Evolutionary conservation across 768 basidiomycete genomes (phyloP), one percentile per base, ranked within the genome.

Genomic region (Boletus sp.): DNA sequence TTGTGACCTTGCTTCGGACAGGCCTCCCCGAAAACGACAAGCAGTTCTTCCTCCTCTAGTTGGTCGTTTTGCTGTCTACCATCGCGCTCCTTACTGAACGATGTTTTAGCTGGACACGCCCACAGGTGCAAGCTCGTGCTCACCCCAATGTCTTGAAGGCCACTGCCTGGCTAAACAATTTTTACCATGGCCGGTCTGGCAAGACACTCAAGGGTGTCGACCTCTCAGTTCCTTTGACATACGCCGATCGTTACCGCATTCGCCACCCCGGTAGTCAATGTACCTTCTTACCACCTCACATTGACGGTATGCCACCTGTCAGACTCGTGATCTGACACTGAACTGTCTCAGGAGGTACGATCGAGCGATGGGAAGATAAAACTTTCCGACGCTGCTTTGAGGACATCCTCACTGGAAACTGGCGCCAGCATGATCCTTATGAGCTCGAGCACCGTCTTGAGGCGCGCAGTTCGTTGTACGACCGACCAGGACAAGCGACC

Each of bases 41-140:
- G 51, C 87, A 89, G 62, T 87, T 90, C 71, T 89, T 85, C 71
- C 73, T 83, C 64, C 80, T 90, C 52, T 89, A 88, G 87, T 87
- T 61, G 49, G 81, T 75, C 5, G 2, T 6, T 50, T 37, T 37
- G 11, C 10, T 0, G 24, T 36, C 5, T 4, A 24, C 1, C 1
- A 14, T 20, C 40, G 24, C 50, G 47, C 33, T 35, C 11, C 33
- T 35, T 51, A 35, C 35, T 35, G 24, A 54, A 33, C 12, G 7
- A 5, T 2, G 6, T 24, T 57, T 29, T 40, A 80, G 78, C 67
- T 80, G 79, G 79, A 75, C 79, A 15, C 71, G 67, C 40, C 66
- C 83, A 10, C 86, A 89, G 66, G 82, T 89, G 17, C 76, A 81
- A 64, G 88, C 87, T 8, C 81, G 87, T 28, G 77, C 84, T 9